Conservation (phyloP, 805 yeast genomes). For the Debaryomyces prosopidis region DNA sequence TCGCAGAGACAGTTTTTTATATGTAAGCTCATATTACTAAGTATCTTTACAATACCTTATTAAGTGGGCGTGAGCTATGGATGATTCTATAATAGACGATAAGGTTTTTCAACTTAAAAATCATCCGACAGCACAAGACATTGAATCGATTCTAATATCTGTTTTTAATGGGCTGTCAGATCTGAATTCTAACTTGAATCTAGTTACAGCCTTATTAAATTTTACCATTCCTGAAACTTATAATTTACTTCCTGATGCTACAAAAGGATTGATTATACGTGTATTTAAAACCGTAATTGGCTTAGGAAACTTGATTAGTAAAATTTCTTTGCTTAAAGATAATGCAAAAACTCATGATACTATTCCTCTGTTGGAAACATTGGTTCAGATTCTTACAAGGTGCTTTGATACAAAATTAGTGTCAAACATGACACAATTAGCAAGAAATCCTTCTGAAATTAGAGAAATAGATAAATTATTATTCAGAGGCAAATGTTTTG, state of each 20-base stretch:
- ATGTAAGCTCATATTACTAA: too few species aligned
- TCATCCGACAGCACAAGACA: constrained; percentile 9
- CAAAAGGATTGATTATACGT: constrained; percentile 9
- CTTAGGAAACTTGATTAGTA: constrained; percentile 30
- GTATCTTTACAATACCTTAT: too few species aligned
- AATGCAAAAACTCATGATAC: neutral
- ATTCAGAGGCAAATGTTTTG: constrained; percentile 31
- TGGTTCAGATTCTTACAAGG: constrained; percentile 2
- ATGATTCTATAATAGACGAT: neutral
- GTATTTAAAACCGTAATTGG: constrained; percentile 27
- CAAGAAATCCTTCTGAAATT: constrained; percentile 9
- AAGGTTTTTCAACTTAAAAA: constrained; percentile 5
- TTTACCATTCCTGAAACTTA: constrained; percentile 36
- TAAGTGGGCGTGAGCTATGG: neutral
- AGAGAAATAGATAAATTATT: constrained; percentile 40
- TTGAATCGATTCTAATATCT: constrained; percentile 5
- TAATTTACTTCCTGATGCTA: constrained; percentile 13
- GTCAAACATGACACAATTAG: constrained; percentile 3
- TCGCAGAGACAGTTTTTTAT: too few species aligned
- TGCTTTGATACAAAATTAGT: constrained; percentile 15
- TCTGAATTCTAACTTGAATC: constrained; percentile 1
- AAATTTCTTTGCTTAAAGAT: constrained; percentile 7
- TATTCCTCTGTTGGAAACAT: neutral
- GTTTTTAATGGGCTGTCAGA: constrained; percentile 5
- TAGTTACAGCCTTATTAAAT: constrained; percentile 26